These are phyloP conservation scores for Puya raimondii DNA, from an alignment of 176 grass and related monocot species.

Conservation along the genomic window DNA sequence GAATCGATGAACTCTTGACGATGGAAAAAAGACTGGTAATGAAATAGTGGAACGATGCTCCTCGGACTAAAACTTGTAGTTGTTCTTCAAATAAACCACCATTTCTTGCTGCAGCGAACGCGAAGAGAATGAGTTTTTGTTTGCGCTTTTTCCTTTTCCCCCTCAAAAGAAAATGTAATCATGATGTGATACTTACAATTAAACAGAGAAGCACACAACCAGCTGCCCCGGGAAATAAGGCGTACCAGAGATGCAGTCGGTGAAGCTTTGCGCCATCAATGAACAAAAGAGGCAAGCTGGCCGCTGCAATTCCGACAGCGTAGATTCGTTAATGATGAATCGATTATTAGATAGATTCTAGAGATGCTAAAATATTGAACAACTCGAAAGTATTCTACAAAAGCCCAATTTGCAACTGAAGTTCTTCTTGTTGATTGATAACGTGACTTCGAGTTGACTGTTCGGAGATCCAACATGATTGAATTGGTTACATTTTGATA, in stretches of 20 bases:
- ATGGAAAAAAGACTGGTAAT: background rate
- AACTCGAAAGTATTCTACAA: background rate
- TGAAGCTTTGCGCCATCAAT: constrained; percentile 80
- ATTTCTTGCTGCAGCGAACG: constrained; percentile 70
- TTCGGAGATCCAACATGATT: too few species aligned
- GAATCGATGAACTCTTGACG: too few species aligned
- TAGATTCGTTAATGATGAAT: background rate
- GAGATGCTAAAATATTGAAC: background rate
- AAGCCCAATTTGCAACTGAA: too few species aligned
- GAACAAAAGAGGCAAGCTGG: constrained; percentile 87
- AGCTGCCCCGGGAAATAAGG: constrained; percentile 71
- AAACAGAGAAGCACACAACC: constrained; percentile 78
- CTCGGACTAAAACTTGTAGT: constrained; percentile 72
- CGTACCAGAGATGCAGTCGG: constrained; percentile 73
- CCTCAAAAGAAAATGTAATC: constrained; percentile 1
- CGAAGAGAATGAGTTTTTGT: constrained; percentile 18
- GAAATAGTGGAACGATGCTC: background rate
- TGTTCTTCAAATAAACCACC: constrained; percentile 79
- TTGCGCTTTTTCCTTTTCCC: constrained; percentile 5
- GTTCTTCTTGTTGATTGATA: too few species aligned
- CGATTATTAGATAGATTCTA: background rate
- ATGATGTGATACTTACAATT: constrained; percentile 54
- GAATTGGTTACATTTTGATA: too few species aligned
- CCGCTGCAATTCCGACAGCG: constrained; percentile 41
- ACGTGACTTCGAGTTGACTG: too few species aligned